Conservation (phyloP, 768 basidiomycete species). For the Albatrellus ellisii region DNA sequence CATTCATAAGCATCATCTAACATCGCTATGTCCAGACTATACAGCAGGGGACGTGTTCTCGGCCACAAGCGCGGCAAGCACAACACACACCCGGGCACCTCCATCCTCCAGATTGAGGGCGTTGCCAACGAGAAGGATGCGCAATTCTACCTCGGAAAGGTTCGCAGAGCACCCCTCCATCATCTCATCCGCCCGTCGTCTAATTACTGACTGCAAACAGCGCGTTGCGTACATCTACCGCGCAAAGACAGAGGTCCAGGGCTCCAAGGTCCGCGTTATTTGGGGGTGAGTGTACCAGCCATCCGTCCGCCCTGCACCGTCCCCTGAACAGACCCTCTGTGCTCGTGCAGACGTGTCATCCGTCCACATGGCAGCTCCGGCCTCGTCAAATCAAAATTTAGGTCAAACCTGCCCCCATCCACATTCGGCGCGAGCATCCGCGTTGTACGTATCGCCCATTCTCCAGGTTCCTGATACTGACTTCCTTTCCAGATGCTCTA, state of each 20-base stretch:
- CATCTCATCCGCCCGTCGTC: not conserved
- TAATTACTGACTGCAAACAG: constrained; percentile 26
- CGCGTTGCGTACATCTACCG: constrained; percentile 97
- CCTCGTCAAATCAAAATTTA: constrained; percentile 96
- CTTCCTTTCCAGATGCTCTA: constrained; percentile 65
- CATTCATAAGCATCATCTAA: constrained; percentile 3
- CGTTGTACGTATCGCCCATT: constrained; percentile 45
- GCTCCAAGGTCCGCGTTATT: constrained; percentile 94
- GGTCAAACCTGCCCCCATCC: constrained; percentile 86
- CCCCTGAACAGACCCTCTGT: not conserved
- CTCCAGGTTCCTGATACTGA: not conserved
- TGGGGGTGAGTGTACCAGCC: constrained; percentile 66
- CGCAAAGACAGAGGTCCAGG: constrained; percentile 88
- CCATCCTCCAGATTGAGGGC: constrained; percentile 95
- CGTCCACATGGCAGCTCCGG: constrained; percentile 91
- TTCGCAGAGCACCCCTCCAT: constrained; percentile 25
- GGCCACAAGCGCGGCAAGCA: constrained; percentile 99
- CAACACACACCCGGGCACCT: constrained; percentile 92
- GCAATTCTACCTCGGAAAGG: constrained; percentile 98
- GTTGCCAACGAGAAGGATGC: constrained; percentile 89
- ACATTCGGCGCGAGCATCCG: constrained; percentile 89
- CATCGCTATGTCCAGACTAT: constrained; percentile 49
- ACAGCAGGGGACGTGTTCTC: constrained; percentile 91
- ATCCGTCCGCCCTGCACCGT: not conserved
- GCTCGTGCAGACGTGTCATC: constrained; percentile 68